Evolutionary conservation across 192 early-diverging fungal species (phyloP).

Genomic region (Backusella macrospora): DNA sequence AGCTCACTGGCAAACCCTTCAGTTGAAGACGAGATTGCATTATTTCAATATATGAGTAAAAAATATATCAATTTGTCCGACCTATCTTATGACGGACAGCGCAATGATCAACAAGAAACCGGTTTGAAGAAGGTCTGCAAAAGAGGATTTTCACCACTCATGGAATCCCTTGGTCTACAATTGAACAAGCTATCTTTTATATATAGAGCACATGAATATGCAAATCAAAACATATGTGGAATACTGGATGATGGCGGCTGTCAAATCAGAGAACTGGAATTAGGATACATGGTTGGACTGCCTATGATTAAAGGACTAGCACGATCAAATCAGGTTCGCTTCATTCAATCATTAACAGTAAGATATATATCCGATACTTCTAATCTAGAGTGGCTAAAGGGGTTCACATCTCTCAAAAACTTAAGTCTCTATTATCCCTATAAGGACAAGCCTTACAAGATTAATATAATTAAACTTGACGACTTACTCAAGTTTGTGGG

Average conservation of each 20-base stretch:
- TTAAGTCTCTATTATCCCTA: neutral
- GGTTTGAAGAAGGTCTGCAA: neutral
- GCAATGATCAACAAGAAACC: neutral
- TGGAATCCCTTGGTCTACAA: neutral
- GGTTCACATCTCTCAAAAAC: neutral
- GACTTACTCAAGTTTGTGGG: neutral
- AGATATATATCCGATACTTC: neutral
- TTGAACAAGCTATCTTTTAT: neutral
- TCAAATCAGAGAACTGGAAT: neutral
- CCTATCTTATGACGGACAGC: neutral
- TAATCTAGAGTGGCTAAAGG: neutral
- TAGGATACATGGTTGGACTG: neutral
- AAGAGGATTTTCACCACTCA: neutral
- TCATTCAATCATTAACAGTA: neutral
- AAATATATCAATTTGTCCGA: neutral
- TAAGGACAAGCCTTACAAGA: neutral
- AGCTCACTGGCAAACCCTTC: neutral
- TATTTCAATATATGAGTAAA: neutral
- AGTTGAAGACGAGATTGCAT: neutral
- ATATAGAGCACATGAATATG: neutral
- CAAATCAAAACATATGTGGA: neutral
- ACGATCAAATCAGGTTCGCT: neutral
- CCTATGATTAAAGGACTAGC: neutral
- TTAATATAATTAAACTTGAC: neutral
- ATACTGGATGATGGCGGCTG: neutral